Conservation (phyloP, 495 filamentous ascomycete species). For the Daldinia childiae region DNA sequence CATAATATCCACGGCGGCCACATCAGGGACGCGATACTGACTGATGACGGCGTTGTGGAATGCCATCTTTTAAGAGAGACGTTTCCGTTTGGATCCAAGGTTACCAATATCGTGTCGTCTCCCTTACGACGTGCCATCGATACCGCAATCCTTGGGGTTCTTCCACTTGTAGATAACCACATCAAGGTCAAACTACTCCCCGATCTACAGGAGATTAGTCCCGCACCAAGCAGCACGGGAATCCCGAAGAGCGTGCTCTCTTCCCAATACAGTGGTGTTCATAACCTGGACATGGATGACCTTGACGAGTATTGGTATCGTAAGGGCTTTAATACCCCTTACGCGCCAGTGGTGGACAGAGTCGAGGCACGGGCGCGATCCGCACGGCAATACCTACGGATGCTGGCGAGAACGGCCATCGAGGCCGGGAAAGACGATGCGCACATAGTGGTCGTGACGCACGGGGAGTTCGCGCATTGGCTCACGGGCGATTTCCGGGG, state of each 20-base stretch:
- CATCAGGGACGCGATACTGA: conserved; percentile 72
- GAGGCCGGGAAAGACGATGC: conserved; percentile 53
- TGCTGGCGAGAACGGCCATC: conserved; percentile 36
- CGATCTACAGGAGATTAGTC: conserved; percentile 63
- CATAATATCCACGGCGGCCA: conserved; percentile 74
- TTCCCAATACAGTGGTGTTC: conserved; percentile 36
- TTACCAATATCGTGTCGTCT: conserved; percentile 72
- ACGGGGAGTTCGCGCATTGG: conserved; percentile 60
- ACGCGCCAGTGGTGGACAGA: conserved; percentile 59
- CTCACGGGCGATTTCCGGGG: conserved; percentile 80
- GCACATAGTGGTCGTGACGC: conserved; percentile 63
- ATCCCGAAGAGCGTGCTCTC: conserved; percentile 57
- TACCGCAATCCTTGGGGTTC: conserved; percentile 71
- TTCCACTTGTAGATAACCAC: conserved; percentile 31
- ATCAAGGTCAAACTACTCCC: conserved; percentile 22
- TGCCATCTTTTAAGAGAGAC: conserved; percentile 60
- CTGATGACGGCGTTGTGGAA: conserved; percentile 71
- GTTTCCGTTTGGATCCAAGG: conserved; percentile 64
- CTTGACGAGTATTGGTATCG: conserved; percentile 67
- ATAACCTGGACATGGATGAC: conserved; percentile 57
- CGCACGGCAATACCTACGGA: conserved; percentile 68
- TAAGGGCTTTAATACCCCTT: conserved; percentile 64
- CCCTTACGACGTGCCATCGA: conserved; percentile 78
- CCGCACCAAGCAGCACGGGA: conserved; percentile 76
- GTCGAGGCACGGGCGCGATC: conserved; percentile 67